Base-by-base conservation (phyloP, 805 yeast species). In the Wickerhamiella nectarea region DNA sequence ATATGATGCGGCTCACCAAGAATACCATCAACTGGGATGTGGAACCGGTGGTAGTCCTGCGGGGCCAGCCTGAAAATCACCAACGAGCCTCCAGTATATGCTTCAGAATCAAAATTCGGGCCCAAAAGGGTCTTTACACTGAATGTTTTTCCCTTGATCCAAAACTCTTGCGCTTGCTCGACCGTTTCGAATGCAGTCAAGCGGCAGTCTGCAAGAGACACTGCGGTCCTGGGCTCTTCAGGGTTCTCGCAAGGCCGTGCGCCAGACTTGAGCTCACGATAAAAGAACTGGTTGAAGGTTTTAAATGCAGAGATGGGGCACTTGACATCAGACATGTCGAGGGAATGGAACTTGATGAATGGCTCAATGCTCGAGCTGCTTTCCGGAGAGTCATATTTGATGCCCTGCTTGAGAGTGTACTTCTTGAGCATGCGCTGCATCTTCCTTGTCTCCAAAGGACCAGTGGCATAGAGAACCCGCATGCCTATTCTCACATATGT, bases 41-140 rank as follows among this genome's bases (percentile, higher is more conserved):
- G 98, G 61, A 89, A 87, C 36, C 98, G 66, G 57, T 89, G 98
- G 56, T 89, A 89, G 59, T 89, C 98, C 58, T 89, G 98, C 1
- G 98, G 98, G 0, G 98, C 97, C 35, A 89, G 65, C 46, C 98
- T 65, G 60, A 89, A 89, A 1, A 89, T 74, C 0, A 80, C 87
- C 35, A 87, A 60, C 3, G 86, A 66, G 34, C 85, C 80, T 12
- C 65, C 60, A 7, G 60, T 52, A 49, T 71, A 73, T 9, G 50
- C 48, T 10, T 54, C 52, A 6, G 53, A 65, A 12, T 57, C 49
- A 31, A 62, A 59, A 24, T 66, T 64, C 4, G 61, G 60, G 4
- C 69, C 65, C 44, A 82, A 64, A 2, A 89, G 64, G 49, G 81
- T 76, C 4, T 67, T 61, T 15, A 89, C 56, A 0, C 85, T 71